Conservation (phyloP, 352 stramenopile genomes). For the Phytopythium helicoides region DNA sequence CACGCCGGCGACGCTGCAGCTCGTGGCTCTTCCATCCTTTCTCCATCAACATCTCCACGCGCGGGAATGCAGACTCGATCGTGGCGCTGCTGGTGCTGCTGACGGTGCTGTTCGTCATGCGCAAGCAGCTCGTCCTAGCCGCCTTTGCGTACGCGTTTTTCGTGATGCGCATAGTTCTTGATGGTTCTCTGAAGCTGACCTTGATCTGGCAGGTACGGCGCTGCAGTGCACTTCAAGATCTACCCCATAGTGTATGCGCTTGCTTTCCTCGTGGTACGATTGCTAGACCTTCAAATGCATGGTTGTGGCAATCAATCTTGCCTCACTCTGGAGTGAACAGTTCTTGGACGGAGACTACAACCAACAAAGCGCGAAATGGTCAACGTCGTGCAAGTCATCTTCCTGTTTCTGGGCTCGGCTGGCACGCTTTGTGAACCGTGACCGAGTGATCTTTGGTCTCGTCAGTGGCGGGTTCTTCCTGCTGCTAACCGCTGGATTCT, state of each 20-base stretch:
- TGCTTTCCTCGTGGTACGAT: slow-evolving; percentile 78
- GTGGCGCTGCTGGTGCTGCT: slow-evolving; percentile 93
- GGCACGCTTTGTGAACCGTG: slow-evolving; percentile 50
- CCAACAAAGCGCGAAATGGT: slow-evolving; percentile 41
- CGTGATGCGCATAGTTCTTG: neutral
- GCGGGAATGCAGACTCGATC: slow-evolving; percentile 96
- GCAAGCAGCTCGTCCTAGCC: slow-evolving; percentile 69
- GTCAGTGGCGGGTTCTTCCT: slow-evolving; percentile 88
- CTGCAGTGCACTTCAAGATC: slow-evolving; percentile 98
- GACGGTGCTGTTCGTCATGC: slow-evolving; percentile 83
- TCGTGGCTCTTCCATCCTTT: slow-evolving; percentile 98
- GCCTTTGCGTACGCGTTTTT: slow-evolving; percentile 48
- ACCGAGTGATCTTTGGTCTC: slow-evolving; percentile 88
- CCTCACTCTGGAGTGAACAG: slow-evolving; percentile 15
- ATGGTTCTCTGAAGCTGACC: neutral
- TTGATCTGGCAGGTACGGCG: slow-evolving; percentile 74
- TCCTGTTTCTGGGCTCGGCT: slow-evolving; percentile 55
- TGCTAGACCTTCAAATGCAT: neutral
- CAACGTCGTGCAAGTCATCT: slow-evolving; percentile 42
- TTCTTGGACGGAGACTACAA: slow-evolving; percentile 73
- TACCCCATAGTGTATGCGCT: slow-evolving; percentile 98
- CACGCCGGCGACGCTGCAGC: slow-evolving; percentile 10
- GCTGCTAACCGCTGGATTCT: slow-evolving; percentile 79
- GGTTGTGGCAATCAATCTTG: neutral
- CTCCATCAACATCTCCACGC: slow-evolving; percentile 98